phyloP scores from a whole-genome alignment of 352 stramenopile species.

The Phytophthora parvispora region DNA sequence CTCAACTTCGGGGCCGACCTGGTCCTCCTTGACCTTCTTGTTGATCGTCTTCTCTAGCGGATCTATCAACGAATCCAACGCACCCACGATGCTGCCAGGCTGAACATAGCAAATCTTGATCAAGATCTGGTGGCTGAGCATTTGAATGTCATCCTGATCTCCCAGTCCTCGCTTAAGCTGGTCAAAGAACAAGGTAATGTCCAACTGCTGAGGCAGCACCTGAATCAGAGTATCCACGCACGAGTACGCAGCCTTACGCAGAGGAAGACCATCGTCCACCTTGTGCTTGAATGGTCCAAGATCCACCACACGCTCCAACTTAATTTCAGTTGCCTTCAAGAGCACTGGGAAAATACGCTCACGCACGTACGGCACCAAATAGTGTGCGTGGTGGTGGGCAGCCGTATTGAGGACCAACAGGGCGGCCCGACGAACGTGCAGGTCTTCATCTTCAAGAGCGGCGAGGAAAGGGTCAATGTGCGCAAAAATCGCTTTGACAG shows the following conservation, averaged over 20 bases:
- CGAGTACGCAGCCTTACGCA: constrained; percentile 94
- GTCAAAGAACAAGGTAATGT: constrained; percentile 94
- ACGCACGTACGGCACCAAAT: constrained; percentile 80
- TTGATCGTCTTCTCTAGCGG: constrained; percentile 97
- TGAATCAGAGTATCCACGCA: constrained; percentile 98
- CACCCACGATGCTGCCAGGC: constrained; percentile 83
- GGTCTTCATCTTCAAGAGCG: constrained; percentile 96
- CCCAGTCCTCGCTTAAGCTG: constrained; percentile 93
- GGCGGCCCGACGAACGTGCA: constrained; percentile 95
- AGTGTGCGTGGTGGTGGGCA: constrained; percentile 95
- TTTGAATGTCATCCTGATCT: constrained; percentile 97
- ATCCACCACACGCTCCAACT: constrained; percentile 97
- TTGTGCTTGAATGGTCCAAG: constrained; percentile 99
- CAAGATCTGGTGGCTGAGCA: constrained; percentile 98
- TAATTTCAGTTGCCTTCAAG: constrained; percentile 93
- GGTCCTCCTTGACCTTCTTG: constrained; percentile 96
- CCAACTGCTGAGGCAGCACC: constrained; percentile 92
- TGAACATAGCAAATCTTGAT: constrained; percentile 94
- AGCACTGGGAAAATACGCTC: constrained; percentile 93
- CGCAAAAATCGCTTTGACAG: constrained; percentile 60
- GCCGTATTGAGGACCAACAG: constrained; percentile 97
- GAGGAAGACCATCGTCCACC: constrained; percentile 91
- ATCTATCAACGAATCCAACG: constrained; percentile 92
- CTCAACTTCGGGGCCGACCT: constrained; percentile 97
- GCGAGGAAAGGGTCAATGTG: constrained; percentile 93